Base-by-base conservation (phyloP, 2,329 filamentous ascomycete species). In the Falciphora oryzae region DNA sequence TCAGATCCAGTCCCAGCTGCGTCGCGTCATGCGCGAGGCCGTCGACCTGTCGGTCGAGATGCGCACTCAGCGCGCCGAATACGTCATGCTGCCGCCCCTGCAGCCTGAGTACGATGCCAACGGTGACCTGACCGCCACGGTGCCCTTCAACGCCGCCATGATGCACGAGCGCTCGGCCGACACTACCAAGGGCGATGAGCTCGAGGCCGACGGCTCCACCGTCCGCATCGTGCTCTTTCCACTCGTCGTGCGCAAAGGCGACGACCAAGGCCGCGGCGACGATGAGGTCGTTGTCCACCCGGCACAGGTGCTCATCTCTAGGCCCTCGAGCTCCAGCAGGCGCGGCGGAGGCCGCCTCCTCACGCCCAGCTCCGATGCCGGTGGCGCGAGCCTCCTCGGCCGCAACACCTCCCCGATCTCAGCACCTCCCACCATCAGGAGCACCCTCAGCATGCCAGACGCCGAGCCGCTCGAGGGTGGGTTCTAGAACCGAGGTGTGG, bases 211-310 rank as follows among this genome's bases (percentile, higher is more conserved):
- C 66, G 83, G 86, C 57, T 89, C 92, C 31, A 86, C 94, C 25
- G 93, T 99, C 57, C 91, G 95, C 69, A 86, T 97, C 67, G 93
- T 99, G 2, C 85, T 99, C 57, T 99, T 99, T 81, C 96, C 96
- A 13, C 84, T 98, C 1, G 94, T 99, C 25, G 92, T 98, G 71
- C 97, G 97, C 80, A 96, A 95, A 80, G 94, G 93, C 63, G 91
- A 96, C 72, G 94, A 98, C 74, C 81, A 83, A 57, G 95, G 93
- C 29, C 84, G 93, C 63, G 94, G 93, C 64, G 92, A 97, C 64
- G 93, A 97, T 69, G 93, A 98, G 81, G 92, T 96, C 68, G 93
- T 98, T 60, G 92, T 99, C 59, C 96, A 90, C 73, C 94, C 94
- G 13, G 95, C 96, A 8, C 94, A 98, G 76, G 95, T 99, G 50